Conservation (phyloP, 805 yeast species). For the Candida palmyrensis region DNA sequence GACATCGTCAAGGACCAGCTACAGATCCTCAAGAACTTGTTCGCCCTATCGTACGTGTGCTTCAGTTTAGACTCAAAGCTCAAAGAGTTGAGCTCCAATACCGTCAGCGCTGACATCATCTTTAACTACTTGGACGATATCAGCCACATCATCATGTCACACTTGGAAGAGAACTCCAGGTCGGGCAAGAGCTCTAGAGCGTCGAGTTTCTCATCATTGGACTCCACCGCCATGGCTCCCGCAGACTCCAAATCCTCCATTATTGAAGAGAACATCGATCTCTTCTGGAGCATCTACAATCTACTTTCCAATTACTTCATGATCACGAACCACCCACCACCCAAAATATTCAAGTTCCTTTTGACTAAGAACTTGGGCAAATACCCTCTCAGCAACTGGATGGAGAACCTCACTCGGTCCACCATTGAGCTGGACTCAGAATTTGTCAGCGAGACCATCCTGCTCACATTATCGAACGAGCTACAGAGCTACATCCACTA, state of each 20-base stretch:
- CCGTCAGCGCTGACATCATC: constrained; percentile 42
- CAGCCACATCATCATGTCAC: constrained; percentile 36
- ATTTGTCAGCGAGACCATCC: constrained; percentile 21
- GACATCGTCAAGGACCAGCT: constrained; percentile 22
- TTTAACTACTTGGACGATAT: constrained; percentile 48
- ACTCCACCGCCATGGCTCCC: constrained; percentile 1
- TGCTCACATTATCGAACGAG: constrained; percentile 31
- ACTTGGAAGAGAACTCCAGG: constrained; percentile 14
- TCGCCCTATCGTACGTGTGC: constrained; percentile 39
- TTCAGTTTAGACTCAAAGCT: constrained; percentile 31
- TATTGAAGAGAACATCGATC: constrained; percentile 24
- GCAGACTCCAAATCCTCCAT: constrained; percentile 20
- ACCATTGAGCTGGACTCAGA: constrained; percentile 15
- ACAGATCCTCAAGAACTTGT: constrained; percentile 43
- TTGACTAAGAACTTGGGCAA: constrained; percentile 11
- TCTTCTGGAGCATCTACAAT: constrained; percentile 46
- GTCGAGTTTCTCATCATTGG: constrained; percentile 2
- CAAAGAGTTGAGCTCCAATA: constrained; percentile 7
- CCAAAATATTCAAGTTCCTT: constrained; percentile 22
- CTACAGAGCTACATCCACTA: constrained; percentile 18
- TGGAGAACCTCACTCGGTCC: constrained; percentile 22
- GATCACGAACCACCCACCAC: constrained; percentile 35
- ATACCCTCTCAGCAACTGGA: constrained; percentile 10
- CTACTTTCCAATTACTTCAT: constrained; percentile 41
- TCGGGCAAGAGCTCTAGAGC: constrained; percentile 2